Evolutionary conservation across 805 yeast species (phyloP), one percentile per base, ranked within the genome.

Genomic region (Candida schatavii): DNA sequence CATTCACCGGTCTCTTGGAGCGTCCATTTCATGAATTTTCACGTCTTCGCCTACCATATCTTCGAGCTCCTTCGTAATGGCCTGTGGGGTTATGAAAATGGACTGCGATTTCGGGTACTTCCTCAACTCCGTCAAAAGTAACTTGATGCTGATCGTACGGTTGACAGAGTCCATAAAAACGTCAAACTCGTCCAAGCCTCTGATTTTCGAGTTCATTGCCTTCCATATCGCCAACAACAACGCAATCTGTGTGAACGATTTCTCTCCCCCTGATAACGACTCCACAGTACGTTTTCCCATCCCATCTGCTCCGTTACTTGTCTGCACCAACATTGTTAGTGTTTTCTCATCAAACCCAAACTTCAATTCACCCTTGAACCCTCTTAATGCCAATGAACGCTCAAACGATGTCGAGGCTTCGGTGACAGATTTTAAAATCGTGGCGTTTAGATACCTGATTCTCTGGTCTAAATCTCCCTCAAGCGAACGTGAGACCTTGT

Each of bases 121-220:
- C 5, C 80, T 64, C 23, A 90, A 75, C 49, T 88, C 85, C 20
- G 76, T 75, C 37, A 89, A 68, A 57, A 93, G 81, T 47, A 90
- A 64, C 37, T 78, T 73, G 57, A 93, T 80, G 46, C 96, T 88
- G 40, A 85, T 77, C 35, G 83, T 75, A 49, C 99, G 75, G 57
- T 90, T 89, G 14, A 88, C 87, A 37, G 88, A 88, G 61, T 93
- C 99, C 99, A 93, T 93, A 55, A 83, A 93, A 17, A 93, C 99
- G 64, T 93, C 99, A 60, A 86, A 93, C 62, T 93, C 99, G 63
- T 93, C 99, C 45, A 93, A 67, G 0, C 97, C 97, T 45, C 95
- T 78, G 15, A 93, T 77, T 43, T 86, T 78, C 0, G 95, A 83
- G 46, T 84, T 80, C 96, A 93, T 90, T 21, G 88, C 83, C 48